A percentile compares a stretch with the other conserved stretches of the same genome.
Conservation (phyloP, 768 basidiomycete genomes). For the Tylopilus rubrobrunneus region DNA sequence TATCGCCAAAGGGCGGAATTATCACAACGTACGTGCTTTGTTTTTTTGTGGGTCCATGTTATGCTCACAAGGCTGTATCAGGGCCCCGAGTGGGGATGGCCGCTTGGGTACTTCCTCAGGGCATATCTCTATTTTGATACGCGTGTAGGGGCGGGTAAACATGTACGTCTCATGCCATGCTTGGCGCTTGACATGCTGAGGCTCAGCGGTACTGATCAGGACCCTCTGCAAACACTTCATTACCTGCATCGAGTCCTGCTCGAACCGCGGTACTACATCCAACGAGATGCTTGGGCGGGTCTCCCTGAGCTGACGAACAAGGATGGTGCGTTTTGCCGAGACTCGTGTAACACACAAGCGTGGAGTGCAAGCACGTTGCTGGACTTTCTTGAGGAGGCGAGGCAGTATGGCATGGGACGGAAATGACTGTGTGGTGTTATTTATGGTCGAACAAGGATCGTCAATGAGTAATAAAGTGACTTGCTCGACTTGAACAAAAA, state of each 20-base stretch:
- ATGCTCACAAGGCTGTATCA: slow-evolving; percentile 30
- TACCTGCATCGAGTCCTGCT: slow-evolving; percentile 74
- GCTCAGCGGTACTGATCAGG: slow-evolving; percentile 38
- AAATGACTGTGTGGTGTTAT: slow-evolving; percentile 23
- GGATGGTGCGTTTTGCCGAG: slow-evolving; percentile 75
- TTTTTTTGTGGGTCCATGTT: background rate
- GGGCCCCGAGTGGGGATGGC: slow-evolving; percentile 96
- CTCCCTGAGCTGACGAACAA: slow-evolving; percentile 90
- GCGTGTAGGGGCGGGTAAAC: slow-evolving; percentile 58
- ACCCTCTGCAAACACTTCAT: slow-evolving; percentile 69
- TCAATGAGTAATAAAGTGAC: slow-evolving; percentile 11
- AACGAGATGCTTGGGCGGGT: slow-evolving; percentile 85
- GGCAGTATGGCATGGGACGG: slow-evolving; percentile 3
- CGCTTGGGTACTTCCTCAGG: slow-evolving; percentile 90
- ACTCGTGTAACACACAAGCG: slow-evolving; percentile 92
- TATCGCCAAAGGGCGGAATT: slow-evolving; percentile 92
- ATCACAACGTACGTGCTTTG: slow-evolving; percentile 66
- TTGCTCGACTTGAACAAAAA: slow-evolving; percentile 11
- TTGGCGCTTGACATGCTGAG: background rate
- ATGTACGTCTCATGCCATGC: slow-evolving; percentile 42
- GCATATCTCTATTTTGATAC: slow-evolving; percentile 90
- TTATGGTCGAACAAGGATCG: slow-evolving; percentile 16
- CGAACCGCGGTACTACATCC: slow-evolving; percentile 66
- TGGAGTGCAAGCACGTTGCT: slow-evolving; percentile 94
- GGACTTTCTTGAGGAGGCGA: slow-evolving; percentile 78